Evolutionary conservation across 2,329 filamentous ascomycete genomes (phyloP).

Genomic region (Chaetothyriales sp.): DNA sequence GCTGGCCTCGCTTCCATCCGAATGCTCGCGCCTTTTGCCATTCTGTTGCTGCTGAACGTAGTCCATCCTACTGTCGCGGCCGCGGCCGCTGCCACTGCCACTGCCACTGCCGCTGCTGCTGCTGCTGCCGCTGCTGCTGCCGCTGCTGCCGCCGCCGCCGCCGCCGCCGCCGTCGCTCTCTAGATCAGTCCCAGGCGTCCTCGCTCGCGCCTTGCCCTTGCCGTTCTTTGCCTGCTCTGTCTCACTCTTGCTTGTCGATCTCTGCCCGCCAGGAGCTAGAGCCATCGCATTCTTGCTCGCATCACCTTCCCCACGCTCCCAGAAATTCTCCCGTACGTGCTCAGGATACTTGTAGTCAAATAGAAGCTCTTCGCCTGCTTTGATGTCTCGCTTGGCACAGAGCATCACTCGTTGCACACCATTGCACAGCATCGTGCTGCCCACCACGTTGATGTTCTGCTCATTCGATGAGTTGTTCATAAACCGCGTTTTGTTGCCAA

Average conservation of each 20-base stretch:
- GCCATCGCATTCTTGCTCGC: background rate
- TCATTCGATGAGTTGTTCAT: slow-evolving; percentile 59
- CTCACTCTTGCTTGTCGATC: background rate
- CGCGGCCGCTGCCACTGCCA: too few species aligned
- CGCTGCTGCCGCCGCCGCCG: background rate
- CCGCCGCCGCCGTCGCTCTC: too few species aligned
- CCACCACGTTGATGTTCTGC: slow-evolving; percentile 46
- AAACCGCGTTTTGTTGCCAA: slow-evolving; percentile 69
- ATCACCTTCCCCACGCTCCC: slow-evolving; percentile 16
- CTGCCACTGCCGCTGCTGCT: too few species aligned
- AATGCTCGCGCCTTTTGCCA: background rate
- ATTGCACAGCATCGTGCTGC: slow-evolving; percentile 58
- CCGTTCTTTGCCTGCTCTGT: background rate
- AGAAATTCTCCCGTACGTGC: slow-evolving; percentile 14
- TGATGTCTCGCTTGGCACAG: slow-evolving; percentile 52
- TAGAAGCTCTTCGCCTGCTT: slow-evolving; percentile 61
- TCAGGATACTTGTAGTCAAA: slow-evolving; percentile 58
- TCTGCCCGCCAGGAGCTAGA: background rate
- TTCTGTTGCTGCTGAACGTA: too few species aligned
- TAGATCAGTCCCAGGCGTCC: background rate
- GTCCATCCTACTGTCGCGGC: too few species aligned
- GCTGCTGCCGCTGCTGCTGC: background rate
- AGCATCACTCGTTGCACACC: slow-evolving; percentile 66
- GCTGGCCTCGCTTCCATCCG: background rate
- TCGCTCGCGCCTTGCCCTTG: background rate